phyloP scores from a whole-genome alignment of 208 protist genomes.

The Trypanosoma caninum region DNA sequence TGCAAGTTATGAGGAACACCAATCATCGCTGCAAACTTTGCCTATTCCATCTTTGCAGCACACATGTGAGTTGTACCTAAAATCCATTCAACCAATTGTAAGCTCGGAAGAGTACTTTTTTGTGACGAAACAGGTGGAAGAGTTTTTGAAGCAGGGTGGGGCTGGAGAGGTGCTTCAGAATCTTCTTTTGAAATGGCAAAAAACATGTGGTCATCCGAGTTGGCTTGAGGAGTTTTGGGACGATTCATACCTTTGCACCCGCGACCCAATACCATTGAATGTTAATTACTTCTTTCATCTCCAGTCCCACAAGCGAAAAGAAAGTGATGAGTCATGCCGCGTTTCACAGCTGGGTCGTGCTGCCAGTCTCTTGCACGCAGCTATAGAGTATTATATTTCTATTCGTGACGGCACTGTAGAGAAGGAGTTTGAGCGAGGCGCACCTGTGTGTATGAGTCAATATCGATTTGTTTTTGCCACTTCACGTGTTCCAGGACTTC shows the following conservation, averaged over 20 bases:
- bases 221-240: slow-evolving; percentile 43
- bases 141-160: slow-evolving; percentile 23
- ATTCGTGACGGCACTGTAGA: slow-evolving; percentile 24
- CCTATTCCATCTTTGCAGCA: slow-evolving; percentile 31
- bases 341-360: slow-evolving; percentile 37
- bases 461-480: slow-evolving; percentile 36
- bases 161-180: slow-evolving; percentile 26
- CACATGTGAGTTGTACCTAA: slow-evolving; percentile 31
- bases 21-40: slow-evolving; percentile 22
- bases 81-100: slow-evolving; percentile 27
- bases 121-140: slow-evolving; percentile 15
- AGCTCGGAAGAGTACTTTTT: slow-evolving; percentile 32
- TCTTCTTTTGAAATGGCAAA: slow-evolving; percentile 24
- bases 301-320: slow-evolving; percentile 19
- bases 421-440: slow-evolving; percentile 30
- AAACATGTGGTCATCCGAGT: slow-evolving; percentile 18
- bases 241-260: slow-evolving; percentile 33
- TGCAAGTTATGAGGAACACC: slow-evolving; percentile 22
- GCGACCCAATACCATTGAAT: slow-evolving; percentile 41
- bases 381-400: slow-evolving; percentile 26
- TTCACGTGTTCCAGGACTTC: slow-evolving; percentile 32
- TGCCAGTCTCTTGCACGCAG: slow-evolving; percentile 38
- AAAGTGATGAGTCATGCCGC: background rate
- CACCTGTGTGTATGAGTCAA: slow-evolving; percentile 45
- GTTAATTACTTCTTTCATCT: slow-evolving; percentile 56